phyloP scores from a whole-genome alignment of 2,329 filamentous ascomycete genomes.

The Fusarium buharicum region DNA sequence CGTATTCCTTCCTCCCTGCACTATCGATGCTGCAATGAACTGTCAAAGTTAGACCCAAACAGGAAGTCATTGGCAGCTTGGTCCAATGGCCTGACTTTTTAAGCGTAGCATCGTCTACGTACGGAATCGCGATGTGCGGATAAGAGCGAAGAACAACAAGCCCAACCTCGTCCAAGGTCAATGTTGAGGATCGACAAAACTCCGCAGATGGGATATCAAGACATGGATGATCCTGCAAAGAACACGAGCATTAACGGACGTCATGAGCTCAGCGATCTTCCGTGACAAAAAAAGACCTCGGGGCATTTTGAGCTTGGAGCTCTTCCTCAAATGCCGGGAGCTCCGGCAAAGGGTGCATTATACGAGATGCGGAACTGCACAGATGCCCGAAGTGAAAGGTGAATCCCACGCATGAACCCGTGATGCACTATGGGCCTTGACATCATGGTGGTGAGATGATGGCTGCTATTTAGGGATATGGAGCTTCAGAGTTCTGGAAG shows the following conservation, averaged over 20 bases:
- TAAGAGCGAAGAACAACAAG: not conserved
- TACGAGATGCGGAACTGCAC: constrained; percentile 10
- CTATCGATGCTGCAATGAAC: constrained; percentile 20
- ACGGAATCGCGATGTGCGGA: not conserved
- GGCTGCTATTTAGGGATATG: constrained; percentile 33
- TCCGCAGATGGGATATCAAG: constrained; percentile 28
- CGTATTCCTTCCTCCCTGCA: constrained; percentile 35
- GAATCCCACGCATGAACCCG: constrained; percentile 4
- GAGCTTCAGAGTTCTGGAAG: constrained; percentile 13
- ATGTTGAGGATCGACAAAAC: constrained; percentile 18
- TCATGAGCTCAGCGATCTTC: constrained; percentile 25
- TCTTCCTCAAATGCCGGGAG: constrained; percentile 14
- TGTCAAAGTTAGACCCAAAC: constrained; percentile 11
- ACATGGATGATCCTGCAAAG: constrained; percentile 26
- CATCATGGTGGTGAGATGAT: constrained; percentile 40
- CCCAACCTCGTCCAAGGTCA: not conserved
- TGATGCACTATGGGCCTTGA: constrained; percentile 32
- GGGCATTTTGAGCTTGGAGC: constrained; percentile 2
- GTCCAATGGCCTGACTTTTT: constrained; percentile 20
- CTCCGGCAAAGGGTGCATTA: constrained; percentile 15
- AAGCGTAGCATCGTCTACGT: constrained; percentile 4
- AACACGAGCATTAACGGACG: constrained; percentile 30
- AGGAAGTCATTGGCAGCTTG: constrained; percentile 13
- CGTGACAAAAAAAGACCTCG: constrained; percentile 18
- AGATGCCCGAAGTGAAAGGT: not conserved